These are phyloP conservation scores for Petunia hybrid DNA, from an alignment of 305 asterid genomes.

Conservation along the genomic window DNA sequence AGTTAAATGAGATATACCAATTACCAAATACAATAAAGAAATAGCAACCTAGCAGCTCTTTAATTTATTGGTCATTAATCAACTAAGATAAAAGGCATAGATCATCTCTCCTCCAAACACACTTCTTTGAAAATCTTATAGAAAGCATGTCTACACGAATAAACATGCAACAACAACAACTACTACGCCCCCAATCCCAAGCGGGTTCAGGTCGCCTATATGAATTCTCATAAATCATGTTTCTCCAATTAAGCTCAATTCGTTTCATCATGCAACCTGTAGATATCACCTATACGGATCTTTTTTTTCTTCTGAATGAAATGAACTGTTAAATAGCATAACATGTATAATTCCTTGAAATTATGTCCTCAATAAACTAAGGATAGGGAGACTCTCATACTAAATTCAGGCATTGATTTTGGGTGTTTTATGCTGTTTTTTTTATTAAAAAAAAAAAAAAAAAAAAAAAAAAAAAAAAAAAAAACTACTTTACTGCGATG, in stretches of 20 bases:
- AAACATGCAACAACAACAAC: too few species aligned
- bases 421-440: constrained; percentile 16
- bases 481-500: background rate
- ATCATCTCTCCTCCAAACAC: background rate
- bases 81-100: background rate
- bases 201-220: too few species aligned
- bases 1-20: background rate
- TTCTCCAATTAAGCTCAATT: too few species aligned
- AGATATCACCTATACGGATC: too few species aligned
- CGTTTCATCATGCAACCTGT: too few species aligned
- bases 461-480: too few species aligned
- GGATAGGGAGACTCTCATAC: background rate
- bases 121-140: background rate
- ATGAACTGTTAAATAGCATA: background rate
- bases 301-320: too few species aligned
- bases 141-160: background rate
- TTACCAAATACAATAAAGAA: background rate
- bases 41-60: background rate
- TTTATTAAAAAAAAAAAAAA: too few species aligned
- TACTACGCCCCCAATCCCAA: too few species aligned
- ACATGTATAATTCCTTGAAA: background rate
- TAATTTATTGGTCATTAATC: background rate
- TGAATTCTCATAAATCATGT: too few species aligned
- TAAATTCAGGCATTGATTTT: background rate
- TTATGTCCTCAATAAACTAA: background rate